Conservation (phyloP, 306 rosid species). For the Lathyrus tuberosus region DNA sequence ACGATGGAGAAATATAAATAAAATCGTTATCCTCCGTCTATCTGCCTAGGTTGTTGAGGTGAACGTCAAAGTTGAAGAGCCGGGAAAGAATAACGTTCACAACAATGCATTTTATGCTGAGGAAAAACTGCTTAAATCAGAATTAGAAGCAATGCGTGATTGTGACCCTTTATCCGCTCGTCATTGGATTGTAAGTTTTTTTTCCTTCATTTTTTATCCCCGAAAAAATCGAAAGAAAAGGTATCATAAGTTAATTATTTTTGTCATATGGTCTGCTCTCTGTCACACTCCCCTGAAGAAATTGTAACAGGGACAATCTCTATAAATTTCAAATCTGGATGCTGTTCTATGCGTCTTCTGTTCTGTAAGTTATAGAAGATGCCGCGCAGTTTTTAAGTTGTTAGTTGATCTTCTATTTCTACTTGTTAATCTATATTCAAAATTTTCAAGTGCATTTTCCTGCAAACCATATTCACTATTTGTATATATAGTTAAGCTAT, state of each 20-base stretch:
- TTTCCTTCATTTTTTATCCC: background rate
- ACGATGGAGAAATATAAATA: conserved; percentile 27
- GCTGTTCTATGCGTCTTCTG: conserved; percentile 35
- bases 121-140: conserved; percentile 71
- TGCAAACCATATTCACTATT: conserved; percentile 7
- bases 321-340: conserved; percentile 35
- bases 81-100: conserved; percentile 74
- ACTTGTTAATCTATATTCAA: background rate
- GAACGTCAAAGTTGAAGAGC: conserved; percentile 74
- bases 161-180: conserved; percentile 77
- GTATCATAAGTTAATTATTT: conserved; percentile 23
- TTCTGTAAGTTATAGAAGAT: conserved; percentile 27
- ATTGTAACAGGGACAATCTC: conserved; percentile 32
- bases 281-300: conserved; percentile 30
- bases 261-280: conserved; percentile 35
- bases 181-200: conserved; percentile 76
- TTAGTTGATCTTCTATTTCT: background rate
- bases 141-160: conserved; percentile 77
- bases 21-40: conserved; percentile 7
- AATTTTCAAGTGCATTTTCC: conserved; percentile 7
- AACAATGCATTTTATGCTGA: conserved; percentile 83
- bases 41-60: conserved; percentile 66
- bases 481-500: background rate
- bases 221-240: background rate
- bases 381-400: conserved; percentile 13